Base-by-base conservation (phyloP, 2,329 filamentous ascomycete genomes). In the Aspergillus pseudoviridinutans region DNA sequence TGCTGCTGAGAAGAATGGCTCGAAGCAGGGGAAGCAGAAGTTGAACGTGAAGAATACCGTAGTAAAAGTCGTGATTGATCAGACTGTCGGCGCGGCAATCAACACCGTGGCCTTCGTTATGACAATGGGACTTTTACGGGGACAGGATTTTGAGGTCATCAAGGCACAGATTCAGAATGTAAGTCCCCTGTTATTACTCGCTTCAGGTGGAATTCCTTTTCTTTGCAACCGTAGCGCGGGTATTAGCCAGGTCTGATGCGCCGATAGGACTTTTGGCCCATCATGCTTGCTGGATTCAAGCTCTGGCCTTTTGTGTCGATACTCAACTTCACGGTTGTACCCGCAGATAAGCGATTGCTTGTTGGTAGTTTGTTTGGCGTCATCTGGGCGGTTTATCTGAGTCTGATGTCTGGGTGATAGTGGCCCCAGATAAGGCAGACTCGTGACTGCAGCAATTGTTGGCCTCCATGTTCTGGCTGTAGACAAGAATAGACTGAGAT, bases 1-100 rank as follows among this genome's bases (percentile, higher is more conserved):
- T 17, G 29, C 52, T 53, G 63, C 60, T 42, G 51, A 52, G 22
- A 60, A 63, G 22, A 59, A 60, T 32, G 52, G 52, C 12, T 3
- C 20, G 46, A 59, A 58, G 38, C 47, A 64, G 38, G 51, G 54
- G 20, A 63, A 65, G 41, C 58, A 64, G 12, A 57, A 56, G 51
- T 60, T 70, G n/a, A 68, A 72, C 49, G 58, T 71, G 20, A 66
- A 60, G 50, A 74, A 74, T 59, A 71, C 68, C 3, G 55, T 80
- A 32, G 78, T 78, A 61, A 87, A 87, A 64, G 81, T 87, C 58
- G 58, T 79, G 12, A 75, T 86, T 38, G 84, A 87, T 61, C 84
- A 87, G 66, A 80, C 81, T 0, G 53, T 86, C 24, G 83, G 83
- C 28, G 82, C 81, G 0, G 73, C 80, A 1, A 69, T 82, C 65